These are phyloP conservation scores for Cladophialophora chaetospira DNA, from an alignment of 2,329 filamentous ascomycete species.

Conservation along the genomic window DNA sequence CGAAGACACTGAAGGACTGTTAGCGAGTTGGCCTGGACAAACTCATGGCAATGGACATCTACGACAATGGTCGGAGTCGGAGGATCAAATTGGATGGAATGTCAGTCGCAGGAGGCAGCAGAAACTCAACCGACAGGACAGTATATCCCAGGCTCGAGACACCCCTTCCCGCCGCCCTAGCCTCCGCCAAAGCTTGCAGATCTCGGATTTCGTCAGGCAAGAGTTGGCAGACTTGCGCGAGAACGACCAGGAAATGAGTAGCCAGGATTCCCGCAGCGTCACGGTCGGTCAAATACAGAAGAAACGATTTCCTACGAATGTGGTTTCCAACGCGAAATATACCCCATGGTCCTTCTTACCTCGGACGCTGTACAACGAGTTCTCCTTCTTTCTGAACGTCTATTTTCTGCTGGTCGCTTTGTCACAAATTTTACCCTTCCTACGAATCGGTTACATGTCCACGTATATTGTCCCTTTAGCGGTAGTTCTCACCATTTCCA, in stretches of 20 bases:
- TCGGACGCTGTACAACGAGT: conserved; percentile 94
- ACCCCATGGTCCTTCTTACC: conserved; percentile 93
- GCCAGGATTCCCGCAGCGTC: conserved; percentile 67
- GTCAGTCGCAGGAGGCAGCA: conserved; percentile 21
- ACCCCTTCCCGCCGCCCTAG: conserved; percentile 51
- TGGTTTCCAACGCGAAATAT: conserved; percentile 96
- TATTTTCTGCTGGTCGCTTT: conserved; percentile 95
- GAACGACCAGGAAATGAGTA: conserved; percentile 36
- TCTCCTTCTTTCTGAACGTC: conserved; percentile 99
- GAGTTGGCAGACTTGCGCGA: conserved; percentile 38
- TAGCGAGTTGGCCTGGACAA: conserved; percentile 44
- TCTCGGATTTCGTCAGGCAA: conserved; percentile 34
- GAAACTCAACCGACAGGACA: conserved; percentile 8
- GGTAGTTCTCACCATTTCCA: conserved; percentile 87
- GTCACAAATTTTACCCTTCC: conserved; percentile 84
- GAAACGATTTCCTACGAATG: conserved; percentile 81
- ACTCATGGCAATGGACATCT: conserved; percentile 18
- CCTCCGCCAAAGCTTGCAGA: conserved; percentile 57
- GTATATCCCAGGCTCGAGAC: conserved; percentile 13
- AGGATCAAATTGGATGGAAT: conserved; percentile 52
- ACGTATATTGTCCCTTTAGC: conserved; percentile 92
- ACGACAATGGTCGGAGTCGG: conserved; percentile 49
- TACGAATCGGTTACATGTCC: conserved; percentile 90
- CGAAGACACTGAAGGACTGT: conserved; percentile 67
- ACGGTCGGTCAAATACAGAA: conserved; percentile 73